Conservation (phyloP, 495 filamentous ascomycete species). For the Lichina pygmaea region DNA sequence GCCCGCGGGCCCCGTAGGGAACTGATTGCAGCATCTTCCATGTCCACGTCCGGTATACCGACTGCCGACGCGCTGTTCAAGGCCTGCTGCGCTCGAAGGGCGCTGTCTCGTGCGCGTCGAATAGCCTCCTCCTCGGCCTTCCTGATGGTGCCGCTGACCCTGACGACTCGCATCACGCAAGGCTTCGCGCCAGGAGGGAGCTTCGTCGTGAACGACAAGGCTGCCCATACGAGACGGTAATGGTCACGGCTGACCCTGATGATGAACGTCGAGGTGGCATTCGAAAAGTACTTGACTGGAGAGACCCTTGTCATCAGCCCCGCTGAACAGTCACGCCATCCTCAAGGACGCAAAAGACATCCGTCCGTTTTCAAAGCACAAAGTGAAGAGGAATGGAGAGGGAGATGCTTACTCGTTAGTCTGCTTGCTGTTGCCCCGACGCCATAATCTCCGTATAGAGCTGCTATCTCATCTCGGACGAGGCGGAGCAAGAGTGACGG, state of each 20-base stretch:
- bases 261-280: constrained; percentile 82
- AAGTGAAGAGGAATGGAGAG: not conserved
- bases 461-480: constrained; percentile 37
- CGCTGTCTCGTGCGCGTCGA: constrained; percentile 39
- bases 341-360: too few relatives aligned
- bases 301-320: not conserved
- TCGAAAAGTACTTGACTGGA: constrained; percentile 75
- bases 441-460: constrained; percentile 81
- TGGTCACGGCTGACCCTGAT: constrained; percentile 51
- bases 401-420: constrained; percentile 24
- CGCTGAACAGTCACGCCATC: not conserved
- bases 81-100: constrained; percentile 29
- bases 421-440: constrained; percentile 33
- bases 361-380: not conserved
- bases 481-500: constrained; percentile 31
- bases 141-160: constrained; percentile 79
- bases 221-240: constrained; percentile 71
- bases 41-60: too few relatives aligned
- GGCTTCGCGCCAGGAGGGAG: constrained; percentile 25
- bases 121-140: constrained; percentile 82
- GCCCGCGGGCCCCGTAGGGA: too few relatives aligned
- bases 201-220: constrained; percentile 53
- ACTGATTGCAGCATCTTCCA: too few relatives aligned
- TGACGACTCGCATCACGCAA: constrained; percentile 64
- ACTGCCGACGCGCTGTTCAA: constrained; percentile 10